Evolutionary conservation across 176 grass and related monocot genomes (phyloP).

Genomic region (Cymbopogon citratus): DNA sequence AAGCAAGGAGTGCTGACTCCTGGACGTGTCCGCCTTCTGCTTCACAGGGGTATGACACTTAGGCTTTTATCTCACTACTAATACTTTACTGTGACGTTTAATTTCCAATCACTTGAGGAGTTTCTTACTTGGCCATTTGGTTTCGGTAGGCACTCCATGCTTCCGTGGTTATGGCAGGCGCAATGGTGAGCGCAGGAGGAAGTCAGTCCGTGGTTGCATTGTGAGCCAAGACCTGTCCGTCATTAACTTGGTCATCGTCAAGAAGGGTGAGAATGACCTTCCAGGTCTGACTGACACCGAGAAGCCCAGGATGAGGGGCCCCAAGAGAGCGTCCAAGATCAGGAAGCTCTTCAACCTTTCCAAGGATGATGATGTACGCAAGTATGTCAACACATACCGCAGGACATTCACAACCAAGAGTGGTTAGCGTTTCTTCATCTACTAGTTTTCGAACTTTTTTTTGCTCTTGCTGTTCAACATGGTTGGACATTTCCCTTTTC

Average conservation of each 20-base stretch:
- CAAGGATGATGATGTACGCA: slow-evolving; percentile 91
- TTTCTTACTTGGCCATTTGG: neutral
- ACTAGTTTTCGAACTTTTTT: neutral
- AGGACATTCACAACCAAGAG: slow-evolving; percentile 72
- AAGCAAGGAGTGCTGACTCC: slow-evolving; percentile 38
- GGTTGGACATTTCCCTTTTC: neutral
- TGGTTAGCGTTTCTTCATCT: slow-evolving; percentile 19
- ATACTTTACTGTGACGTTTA: neutral
- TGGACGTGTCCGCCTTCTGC: slow-evolving; percentile 73
- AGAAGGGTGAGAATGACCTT: slow-evolving; percentile 90
- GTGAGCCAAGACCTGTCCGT: slow-evolving; percentile 80
- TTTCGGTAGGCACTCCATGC: slow-evolving; percentile 56
- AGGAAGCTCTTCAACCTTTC: slow-evolving; percentile 82
- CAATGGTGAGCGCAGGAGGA: slow-evolving; percentile 78
- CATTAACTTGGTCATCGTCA: slow-evolving; percentile 82
- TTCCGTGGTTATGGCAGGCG: slow-evolving; percentile 82
- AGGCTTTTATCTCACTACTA: neutral
- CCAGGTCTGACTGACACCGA: slow-evolving; percentile 75
- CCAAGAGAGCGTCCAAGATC: slow-evolving; percentile 89
- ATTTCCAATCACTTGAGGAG: neutral
- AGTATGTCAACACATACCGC: slow-evolving; percentile 86
- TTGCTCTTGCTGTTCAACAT: neutral
- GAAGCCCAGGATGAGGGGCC: slow-evolving; percentile 95
- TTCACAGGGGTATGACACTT: slow-evolving; percentile 56
- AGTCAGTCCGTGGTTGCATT: slow-evolving; percentile 88